Evolutionary conservation across 805 yeast species (phyloP), one percentile per base, ranked within the genome.

Genomic region (Teunomyces atbi): DNA sequence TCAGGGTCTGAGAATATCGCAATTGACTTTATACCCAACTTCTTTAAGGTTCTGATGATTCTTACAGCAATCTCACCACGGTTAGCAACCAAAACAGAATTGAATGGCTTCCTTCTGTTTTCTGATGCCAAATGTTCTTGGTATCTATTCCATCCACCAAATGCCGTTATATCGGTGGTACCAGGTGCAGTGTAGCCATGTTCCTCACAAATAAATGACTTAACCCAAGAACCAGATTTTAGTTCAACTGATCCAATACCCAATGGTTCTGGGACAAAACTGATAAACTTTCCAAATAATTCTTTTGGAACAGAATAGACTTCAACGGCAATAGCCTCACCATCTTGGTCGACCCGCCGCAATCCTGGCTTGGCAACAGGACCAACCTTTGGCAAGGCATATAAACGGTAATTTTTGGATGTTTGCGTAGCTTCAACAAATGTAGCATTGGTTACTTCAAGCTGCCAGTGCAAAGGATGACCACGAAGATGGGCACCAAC

Each of bases 11-110:
- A 88, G 68, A 86, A 94, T 38, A 92, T 85, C 5, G 98, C 94
- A 55, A 92, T 84, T 1, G 97, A 73, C 53, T 75, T 78, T 57
- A 94, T 88, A 3, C 82, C 82, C 53, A 94, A 64, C 64, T 84
- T 85, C 66, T 87, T 88, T 61, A 92, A 74, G 15, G 99, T 91
- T 62, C 80, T 85, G 60, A 92, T 89, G 56, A 94, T 89, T 60
- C 99, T 77, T 26, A 91, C 97, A 2, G 99, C 97, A 59, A 92
- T 92, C 69, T 92, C 99, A 64, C 98, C 98, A 70, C 99, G 81
- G 73, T 92, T 92, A 34, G 98, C 98, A 45, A 92, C 94, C 46
- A 92, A 76, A n/a, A 92, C 96, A 8, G 85, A 78, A 16, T 82
- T 74, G 68, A 90, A 89, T 1, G 95, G 94, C 58, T 79, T 81